A percentile compares a stretch with the other conserved stretches of the same genome.
phyloP scores from a whole-genome alignment of 2,329 filamentous ascomycete genomes.

The Cryoendolithus antarcticus region DNA sequence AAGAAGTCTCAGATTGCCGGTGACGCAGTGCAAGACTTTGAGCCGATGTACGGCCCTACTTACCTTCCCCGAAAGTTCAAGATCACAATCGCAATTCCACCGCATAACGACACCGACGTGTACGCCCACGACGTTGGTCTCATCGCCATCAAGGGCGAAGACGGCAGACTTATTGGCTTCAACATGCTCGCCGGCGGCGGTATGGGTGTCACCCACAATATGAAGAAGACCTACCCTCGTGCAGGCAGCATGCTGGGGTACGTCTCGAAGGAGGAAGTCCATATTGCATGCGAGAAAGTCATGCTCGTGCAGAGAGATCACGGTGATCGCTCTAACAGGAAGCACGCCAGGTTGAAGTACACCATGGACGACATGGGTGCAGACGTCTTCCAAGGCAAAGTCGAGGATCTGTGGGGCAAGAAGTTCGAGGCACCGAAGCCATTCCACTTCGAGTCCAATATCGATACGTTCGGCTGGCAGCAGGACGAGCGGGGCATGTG shows the following conservation, averaged over 20 bases:
- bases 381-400: slow-evolving; percentile 77
- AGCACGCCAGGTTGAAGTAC: slow-evolving; percentile 98
- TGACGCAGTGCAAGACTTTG: slow-evolving; percentile 85
- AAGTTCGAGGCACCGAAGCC: slow-evolving; percentile 62
- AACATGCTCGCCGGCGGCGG: slow-evolving; percentile 90
- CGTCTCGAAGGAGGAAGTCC: slow-evolving; percentile 58
- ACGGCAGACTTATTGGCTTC: slow-evolving; percentile 77
- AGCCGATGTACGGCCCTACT: slow-evolving; percentile 89
- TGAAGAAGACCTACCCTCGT: slow-evolving; percentile 99
- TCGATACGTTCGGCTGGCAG: slow-evolving; percentile 95
- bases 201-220: slow-evolving; percentile 98
- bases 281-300: slow-evolving; percentile 93
- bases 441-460: slow-evolving; percentile 90
- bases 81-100: slow-evolving; percentile 94
- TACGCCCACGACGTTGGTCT: slow-evolving; percentile 95
- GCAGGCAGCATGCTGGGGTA: slow-evolving; percentile 90
- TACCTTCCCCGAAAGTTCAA: slow-evolving; percentile 99
- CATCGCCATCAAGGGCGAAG: slow-evolving; percentile 81
- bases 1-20: slow-evolving; percentile 80
- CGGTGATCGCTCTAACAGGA: slow-evolving; percentile 95
- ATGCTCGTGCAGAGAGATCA: slow-evolving; percentile 96
- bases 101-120: slow-evolving; percentile 96
- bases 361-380: slow-evolving; percentile 95
- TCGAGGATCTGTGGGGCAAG: slow-evolving; percentile 78
- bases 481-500: slow-evolving; percentile 86